These are phyloP conservation scores for Albophoma yamanashiensis DNA, from an alignment of 2,329 filamentous ascomycete genomes.

Conservation along the genomic window DNA sequence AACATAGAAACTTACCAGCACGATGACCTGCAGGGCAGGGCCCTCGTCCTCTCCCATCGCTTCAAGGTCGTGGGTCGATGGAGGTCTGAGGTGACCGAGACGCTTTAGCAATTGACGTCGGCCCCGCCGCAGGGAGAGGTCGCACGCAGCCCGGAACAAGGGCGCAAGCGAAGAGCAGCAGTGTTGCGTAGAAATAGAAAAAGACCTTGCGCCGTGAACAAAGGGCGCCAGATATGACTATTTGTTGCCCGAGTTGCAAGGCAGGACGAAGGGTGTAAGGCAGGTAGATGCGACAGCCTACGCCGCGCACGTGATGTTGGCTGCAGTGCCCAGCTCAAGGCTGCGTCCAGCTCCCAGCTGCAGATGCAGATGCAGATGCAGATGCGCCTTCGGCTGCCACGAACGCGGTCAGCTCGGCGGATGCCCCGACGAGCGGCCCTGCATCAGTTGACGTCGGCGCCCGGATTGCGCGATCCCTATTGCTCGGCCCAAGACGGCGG, in stretches of 20 bases:
- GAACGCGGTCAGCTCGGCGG: background rate
- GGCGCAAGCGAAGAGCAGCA: background rate
- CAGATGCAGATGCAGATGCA: background rate
- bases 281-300: background rate
- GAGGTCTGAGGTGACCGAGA: background rate
- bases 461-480: background rate
- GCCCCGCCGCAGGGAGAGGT: background rate
- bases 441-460: background rate
- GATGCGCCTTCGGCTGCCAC: background rate
- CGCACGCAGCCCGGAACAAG: background rate
- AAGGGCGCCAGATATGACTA: background rate
- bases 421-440: background rate
- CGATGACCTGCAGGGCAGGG: constrained; percentile 61
- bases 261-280: background rate
- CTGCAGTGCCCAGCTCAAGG: background rate
- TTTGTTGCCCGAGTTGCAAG: background rate
- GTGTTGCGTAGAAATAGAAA: background rate
- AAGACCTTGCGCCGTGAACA: too few species aligned
- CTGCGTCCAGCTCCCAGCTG: background rate
- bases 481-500: too few species aligned
- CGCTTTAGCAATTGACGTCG: background rate
- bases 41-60: constrained; percentile 16
- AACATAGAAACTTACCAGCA: constrained; percentile 54
- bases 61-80: background rate
- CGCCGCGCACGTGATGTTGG: background rate